Conservation (phyloP, 805 yeast genomes). For the Torulaspora microellipsoides region DNA sequence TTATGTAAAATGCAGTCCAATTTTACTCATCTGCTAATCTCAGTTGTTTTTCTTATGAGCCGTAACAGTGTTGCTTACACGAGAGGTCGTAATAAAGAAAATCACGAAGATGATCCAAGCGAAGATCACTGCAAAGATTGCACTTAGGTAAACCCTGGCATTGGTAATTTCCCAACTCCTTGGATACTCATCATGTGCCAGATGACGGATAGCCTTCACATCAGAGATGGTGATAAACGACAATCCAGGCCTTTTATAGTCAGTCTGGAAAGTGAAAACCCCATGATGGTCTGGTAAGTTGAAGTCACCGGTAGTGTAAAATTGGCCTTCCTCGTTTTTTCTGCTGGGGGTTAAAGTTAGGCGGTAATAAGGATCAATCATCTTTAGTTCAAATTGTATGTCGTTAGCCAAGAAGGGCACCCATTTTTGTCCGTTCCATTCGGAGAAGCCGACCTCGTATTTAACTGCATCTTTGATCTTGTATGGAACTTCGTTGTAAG, state of each 20-base stretch:
- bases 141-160: slow-evolving; percentile 83
- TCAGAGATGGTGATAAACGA: slow-evolving; percentile 60
- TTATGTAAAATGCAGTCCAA: neutral
- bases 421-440: slow-evolving; percentile 61
- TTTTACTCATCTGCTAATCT: neutral
- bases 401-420: slow-evolving; percentile 58
- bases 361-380: slow-evolving; percentile 95
- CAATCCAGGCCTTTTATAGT: slow-evolving; percentile 74
- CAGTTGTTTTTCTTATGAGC: slow-evolving; percentile 23
- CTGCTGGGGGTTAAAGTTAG: slow-evolving; percentile 50
- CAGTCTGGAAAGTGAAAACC: slow-evolving; percentile 78
- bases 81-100: slow-evolving; percentile 42
- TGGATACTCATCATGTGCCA: slow-evolving; percentile 91
- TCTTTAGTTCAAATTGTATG: slow-evolving; percentile 75
- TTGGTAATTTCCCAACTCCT: slow-evolving; percentile 91
- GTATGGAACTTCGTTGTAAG: slow-evolving; percentile 48
- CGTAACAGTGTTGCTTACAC: slow-evolving; percentile 10
- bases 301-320: slow-evolving; percentile 53
- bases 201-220: slow-evolving; percentile 82
- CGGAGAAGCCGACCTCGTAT: slow-evolving; percentile 46
- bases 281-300: slow-evolving; percentile 94
- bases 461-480: slow-evolving; percentile 68
- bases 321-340: slow-evolving; percentile 40
- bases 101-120: slow-evolving; percentile 79
- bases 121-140: slow-evolving; percentile 61